phyloP scores from a whole-genome alignment of 1,284 basidiomycete genomes.

The Naganishia sp. region DNA sequence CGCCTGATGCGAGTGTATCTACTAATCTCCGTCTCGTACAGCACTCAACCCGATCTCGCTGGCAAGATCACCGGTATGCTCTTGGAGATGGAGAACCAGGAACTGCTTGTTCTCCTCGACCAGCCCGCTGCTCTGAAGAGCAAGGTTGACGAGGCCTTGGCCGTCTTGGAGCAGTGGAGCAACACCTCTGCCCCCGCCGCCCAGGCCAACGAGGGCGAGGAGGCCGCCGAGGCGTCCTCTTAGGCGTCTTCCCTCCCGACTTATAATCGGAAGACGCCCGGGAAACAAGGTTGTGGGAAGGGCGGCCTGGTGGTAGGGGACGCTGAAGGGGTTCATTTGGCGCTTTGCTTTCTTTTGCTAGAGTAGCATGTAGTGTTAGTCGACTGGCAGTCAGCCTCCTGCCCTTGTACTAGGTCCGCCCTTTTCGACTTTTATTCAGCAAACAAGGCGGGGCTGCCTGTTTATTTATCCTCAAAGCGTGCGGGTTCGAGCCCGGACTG shows the following conservation, averaged over 20 bases:
- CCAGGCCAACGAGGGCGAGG: constrained; percentile 20
- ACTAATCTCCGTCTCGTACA: constrained; percentile 36
- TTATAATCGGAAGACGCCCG: constrained; percentile 22
- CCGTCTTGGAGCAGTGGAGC: constrained; percentile 55
- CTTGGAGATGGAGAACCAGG: constrained; percentile 93
- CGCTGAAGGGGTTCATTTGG: constrained; percentile 4
- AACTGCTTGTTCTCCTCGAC: constrained; percentile 83
- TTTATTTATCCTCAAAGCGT: constrained; percentile 17
- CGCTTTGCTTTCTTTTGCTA: constrained; percentile 18
- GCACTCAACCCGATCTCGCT: constrained; percentile 73
- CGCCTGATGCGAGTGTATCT: constrained; percentile 44
- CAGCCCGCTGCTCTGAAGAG: constrained; percentile 72
- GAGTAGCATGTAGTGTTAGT: constrained; percentile 23
- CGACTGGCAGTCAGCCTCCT: constrained; percentile 26
- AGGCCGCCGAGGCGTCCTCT: constrained; percentile 18
- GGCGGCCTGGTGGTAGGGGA: not conserved
- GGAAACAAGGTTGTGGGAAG: constrained; percentile 13
- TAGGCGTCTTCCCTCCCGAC: constrained; percentile 15
- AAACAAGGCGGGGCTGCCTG: constrained; percentile 34
- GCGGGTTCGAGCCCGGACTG: too few species aligned
- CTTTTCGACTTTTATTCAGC: constrained; percentile 28
- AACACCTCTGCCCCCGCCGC: constrained; percentile 32
- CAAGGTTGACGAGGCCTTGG: constrained; percentile 82
- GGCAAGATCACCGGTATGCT: constrained; percentile 98
- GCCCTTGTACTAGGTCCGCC: constrained; percentile 24